These are phyloP conservation scores for Picochlorum sp. DNA, from an alignment of 139 green algal species.

Conservation along the genomic window DNA sequence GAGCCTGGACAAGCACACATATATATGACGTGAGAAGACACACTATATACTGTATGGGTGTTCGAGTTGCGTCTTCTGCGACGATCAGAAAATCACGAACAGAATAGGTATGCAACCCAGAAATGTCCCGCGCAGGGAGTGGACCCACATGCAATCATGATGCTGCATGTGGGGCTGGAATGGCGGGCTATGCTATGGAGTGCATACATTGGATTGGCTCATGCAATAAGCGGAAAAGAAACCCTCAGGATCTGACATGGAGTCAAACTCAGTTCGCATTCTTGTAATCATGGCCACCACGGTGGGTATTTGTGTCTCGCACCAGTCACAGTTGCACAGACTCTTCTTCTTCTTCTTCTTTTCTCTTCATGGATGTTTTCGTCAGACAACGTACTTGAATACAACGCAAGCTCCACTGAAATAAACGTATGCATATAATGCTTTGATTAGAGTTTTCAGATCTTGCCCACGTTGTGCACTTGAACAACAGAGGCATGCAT, in stretches of 20 bases:
- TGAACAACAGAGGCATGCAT: no score
- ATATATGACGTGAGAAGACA: neutral
- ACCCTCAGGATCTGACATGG: constrained; percentile 7
- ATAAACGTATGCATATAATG: no score
- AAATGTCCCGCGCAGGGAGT: constrained; percentile 17
- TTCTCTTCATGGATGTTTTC: no score
- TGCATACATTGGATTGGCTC: constrained; percentile 4
- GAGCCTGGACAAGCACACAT: neutral
- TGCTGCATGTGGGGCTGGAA: neutral
- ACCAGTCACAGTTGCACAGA: no score
- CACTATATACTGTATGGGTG: neutral
- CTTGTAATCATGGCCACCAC: constrained; percentile 3
- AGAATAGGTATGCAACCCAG: constrained; percentile 26
- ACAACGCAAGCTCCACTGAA: no score
- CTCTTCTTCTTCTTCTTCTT: no score
- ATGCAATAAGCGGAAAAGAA: constrained; percentile 29
- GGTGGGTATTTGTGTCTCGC: no score
- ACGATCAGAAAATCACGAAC: constrained; percentile 10
- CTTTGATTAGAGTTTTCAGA: no score
- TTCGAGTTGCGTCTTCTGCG: constrained; percentile 13
- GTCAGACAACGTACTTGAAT: no score
- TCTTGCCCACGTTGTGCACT: no score
- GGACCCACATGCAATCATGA: constrained; percentile 2
- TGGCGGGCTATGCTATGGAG: neutral
- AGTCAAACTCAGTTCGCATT: constrained; percentile 4